A percentile compares a stretch with the other conserved stretches of the same genome.
Evolutionary conservation across 306 rosid genomes (phyloP).

Genomic region (Vigna hirtella): DNA sequence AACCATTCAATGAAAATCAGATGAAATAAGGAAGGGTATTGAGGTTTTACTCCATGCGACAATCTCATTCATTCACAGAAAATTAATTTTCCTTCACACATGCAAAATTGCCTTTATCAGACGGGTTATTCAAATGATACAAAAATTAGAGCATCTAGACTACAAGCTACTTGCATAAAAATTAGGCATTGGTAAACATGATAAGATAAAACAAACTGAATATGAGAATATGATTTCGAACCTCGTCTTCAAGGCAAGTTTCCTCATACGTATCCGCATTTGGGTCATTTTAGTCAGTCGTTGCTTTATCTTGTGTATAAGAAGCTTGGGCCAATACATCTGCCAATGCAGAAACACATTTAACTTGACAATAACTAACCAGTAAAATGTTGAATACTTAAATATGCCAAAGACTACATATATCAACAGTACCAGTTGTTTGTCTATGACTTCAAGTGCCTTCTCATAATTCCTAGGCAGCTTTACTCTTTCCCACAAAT

Average conservation of each 20-base stretch:
- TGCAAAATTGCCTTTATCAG: not conserved
- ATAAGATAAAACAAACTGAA: constrained; percentile 6
- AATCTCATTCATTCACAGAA: not conserved
- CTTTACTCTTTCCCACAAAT: constrained; percentile 96
- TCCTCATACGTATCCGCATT: constrained; percentile 94
- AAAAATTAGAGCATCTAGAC: constrained; percentile 14
- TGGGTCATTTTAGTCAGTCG: constrained; percentile 96
- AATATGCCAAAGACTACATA: not conserved
- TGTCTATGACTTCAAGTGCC: constrained; percentile 87
- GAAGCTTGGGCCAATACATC: constrained; percentile 97
- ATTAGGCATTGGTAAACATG: constrained; percentile 22
- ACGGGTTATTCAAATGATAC: not conserved
- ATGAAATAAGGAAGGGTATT: not conserved
- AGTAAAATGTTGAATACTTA: constrained; percentile 11
- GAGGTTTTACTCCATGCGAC: not conserved
- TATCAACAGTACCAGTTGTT: constrained; percentile 70
- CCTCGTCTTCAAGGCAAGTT: constrained; percentile 92
- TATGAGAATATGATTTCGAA: constrained; percentile 37
- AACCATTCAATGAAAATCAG: constrained; percentile 6
- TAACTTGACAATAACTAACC: constrained; percentile 27
- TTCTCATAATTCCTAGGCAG: constrained; percentile 86
- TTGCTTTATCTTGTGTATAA: constrained; percentile 89
- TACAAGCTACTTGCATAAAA: not conserved
- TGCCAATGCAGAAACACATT: constrained; percentile 47
- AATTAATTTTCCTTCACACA: not conserved